Evolutionary conservation across 2,329 filamentous ascomycete species (phyloP).

Genomic region (Beauveria medogensis): DNA sequence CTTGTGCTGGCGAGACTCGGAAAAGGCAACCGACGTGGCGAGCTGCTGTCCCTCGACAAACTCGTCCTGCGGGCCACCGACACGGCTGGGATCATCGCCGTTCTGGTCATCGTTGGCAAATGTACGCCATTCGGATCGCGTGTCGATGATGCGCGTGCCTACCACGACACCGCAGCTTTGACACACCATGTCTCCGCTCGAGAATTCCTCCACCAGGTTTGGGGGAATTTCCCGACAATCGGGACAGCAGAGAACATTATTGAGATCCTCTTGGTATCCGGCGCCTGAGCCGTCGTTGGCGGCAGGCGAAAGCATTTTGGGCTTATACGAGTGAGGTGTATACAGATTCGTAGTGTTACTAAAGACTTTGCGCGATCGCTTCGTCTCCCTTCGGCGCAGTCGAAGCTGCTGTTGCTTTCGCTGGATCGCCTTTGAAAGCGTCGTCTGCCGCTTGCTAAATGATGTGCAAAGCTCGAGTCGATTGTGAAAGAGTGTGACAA

Average conservation of each 20-base stretch:
- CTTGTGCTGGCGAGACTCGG: constrained; percentile 61
- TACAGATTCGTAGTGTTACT: constrained; percentile 36
- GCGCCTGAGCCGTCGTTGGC: constrained; percentile 23
- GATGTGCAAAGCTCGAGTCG: constrained; percentile 29
- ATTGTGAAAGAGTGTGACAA: constrained; percentile 47
- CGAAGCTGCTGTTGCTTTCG: constrained; percentile 27
- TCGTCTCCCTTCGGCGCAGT: constrained; percentile 25
- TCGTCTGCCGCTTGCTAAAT: constrained; percentile 9
- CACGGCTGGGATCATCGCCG: constrained; percentile 94
- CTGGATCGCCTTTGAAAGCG: constrained; percentile 18
- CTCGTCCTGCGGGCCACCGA: constrained; percentile 86
- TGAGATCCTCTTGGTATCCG: constrained; percentile 73
- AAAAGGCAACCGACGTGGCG: constrained; percentile 79
- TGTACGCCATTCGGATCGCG: constrained; percentile 95
- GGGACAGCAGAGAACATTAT: constrained; percentile 74
- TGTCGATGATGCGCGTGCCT: constrained; percentile 86
- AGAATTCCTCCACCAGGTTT: constrained; percentile 87
- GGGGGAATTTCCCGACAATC: constrained; percentile 92
- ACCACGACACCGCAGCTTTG: constrained; percentile 86
- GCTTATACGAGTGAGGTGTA: constrained; percentile 30
- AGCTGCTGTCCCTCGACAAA: constrained; percentile 86
- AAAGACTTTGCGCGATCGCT: constrained; percentile 31
- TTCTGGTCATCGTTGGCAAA: constrained; percentile 98
- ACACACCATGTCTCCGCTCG: constrained; percentile 87
- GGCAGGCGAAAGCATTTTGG: constrained; percentile 39